Evolutionary conservation across 176 grass and related monocot genomes (phyloP).

Genomic region (Bothriochloa decipiens): DNA sequence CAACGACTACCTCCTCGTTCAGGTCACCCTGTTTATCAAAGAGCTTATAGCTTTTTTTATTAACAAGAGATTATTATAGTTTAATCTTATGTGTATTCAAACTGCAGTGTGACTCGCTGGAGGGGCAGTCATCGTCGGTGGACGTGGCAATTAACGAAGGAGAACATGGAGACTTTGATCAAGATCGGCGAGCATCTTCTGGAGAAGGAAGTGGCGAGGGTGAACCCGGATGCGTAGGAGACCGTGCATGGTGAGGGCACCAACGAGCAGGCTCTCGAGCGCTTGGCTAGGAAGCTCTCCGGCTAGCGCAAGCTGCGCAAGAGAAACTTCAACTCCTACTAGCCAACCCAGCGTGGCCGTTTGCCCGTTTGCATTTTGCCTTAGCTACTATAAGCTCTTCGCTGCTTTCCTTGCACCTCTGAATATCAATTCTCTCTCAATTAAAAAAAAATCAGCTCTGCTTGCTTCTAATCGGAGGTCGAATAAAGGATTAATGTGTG

Average conservation of each 20-base stretch:
- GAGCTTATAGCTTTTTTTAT: too few relatives aligned
- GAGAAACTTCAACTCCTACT: neutral
- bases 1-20: constrained; percentile 61
- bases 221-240: constrained; percentile 23
- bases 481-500: too few relatives aligned
- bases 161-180: constrained; percentile 64
- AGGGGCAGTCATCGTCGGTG: constrained; percentile 37
- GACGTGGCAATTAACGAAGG: constrained; percentile 51
- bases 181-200: constrained; percentile 46
- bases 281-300: constrained; percentile 59
- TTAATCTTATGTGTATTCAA: too few relatives aligned
- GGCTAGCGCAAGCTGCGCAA: constrained; percentile 43
- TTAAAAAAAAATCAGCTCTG: too few relatives aligned
- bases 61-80: too few relatives aligned
- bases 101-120: constrained; percentile 52
- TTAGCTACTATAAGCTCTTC: too few relatives aligned
- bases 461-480: too few relatives aligned
- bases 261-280: constrained; percentile 42
- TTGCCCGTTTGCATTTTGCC: too few relatives aligned
- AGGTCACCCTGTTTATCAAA: neutral
- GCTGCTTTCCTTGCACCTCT: too few relatives aligned
- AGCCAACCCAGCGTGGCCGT: too few relatives aligned
- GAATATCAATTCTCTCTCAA: too few relatives aligned
- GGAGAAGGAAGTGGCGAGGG: constrained; percentile 51
- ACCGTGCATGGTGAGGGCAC: constrained; percentile 34